Percentiles rank a stretch among this genome's conserved stretches.
Evolutionary conservation across 352 stramenopile species (phyloP).

Genomic region (Phytophthora fragariaefolia): DNA sequence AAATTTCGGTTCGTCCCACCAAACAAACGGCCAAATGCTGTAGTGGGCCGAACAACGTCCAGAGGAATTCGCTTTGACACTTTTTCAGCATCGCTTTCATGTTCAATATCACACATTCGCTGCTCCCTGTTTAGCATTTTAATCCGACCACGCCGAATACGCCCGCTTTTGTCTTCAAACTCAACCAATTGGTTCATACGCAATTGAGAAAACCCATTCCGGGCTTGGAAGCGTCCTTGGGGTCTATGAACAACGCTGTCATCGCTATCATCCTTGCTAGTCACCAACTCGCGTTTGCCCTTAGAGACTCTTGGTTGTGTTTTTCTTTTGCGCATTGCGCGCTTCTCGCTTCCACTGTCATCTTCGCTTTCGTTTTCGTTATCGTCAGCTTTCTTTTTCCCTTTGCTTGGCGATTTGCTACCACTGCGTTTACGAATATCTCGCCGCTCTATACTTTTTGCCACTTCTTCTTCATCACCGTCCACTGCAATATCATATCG

Average conservation of each 20-base stretch:
- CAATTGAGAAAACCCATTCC: constrained; percentile 36
- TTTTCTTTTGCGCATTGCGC: constrained; percentile 37
- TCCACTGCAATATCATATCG: constrained; percentile 57
- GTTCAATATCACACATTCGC: constrained; percentile 61
- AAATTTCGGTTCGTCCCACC: constrained; percentile 22
- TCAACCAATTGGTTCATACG: constrained; percentile 59
- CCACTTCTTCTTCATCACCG: constrained; percentile 40
- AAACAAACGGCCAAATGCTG: constrained; percentile 49
- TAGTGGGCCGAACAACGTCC: constrained; percentile 36
- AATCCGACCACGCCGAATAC: constrained; percentile 54
- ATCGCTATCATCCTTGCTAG: constrained; percentile 46
- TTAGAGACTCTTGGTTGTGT: constrained; percentile 40
- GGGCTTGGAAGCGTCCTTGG: constrained; percentile 16
- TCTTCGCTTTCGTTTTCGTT: constrained; percentile 27
- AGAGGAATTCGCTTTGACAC: constrained; percentile 57
- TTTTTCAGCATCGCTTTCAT: constrained; percentile 58
- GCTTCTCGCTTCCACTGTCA: constrained; percentile 24
- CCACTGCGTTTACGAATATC: constrained; percentile 30
- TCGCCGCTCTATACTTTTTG: constrained; percentile 38
- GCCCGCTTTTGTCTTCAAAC: constrained; percentile 57
- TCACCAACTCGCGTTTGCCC: constrained; percentile 36
- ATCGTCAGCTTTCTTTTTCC: constrained; percentile 19
- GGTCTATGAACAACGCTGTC: not conserved
- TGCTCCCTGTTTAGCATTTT: constrained; percentile 51
- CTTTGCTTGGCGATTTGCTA: constrained; percentile 18